These are phyloP conservation scores for Penicillium subrubescens DNA, from an alignment of 495 filamentous ascomycete genomes.

Conservation along the genomic window DNA sequence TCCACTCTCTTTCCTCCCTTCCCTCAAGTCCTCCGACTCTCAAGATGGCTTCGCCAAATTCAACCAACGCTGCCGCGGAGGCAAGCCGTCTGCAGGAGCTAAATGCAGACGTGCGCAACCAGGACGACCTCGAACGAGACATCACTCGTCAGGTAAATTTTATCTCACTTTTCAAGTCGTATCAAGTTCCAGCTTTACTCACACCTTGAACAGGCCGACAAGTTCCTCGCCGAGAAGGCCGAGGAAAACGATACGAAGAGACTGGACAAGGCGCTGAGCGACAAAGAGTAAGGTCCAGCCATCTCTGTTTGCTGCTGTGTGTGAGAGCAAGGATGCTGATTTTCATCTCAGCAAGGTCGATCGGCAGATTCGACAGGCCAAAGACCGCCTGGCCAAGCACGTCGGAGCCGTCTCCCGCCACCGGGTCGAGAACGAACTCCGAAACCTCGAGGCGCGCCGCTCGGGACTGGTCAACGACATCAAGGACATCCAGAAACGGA, in stretches of 20 bases:
- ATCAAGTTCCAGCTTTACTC: neutral
- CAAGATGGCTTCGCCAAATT: conserved; percentile 14
- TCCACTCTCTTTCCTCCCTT: conserved; percentile 7
- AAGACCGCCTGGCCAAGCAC: conserved; percentile 52
- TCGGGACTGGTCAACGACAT: conserved; percentile 66
- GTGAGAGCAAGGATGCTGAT: conserved; percentile 13
- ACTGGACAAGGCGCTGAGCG: conserved; percentile 70
- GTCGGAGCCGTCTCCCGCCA: conserved; percentile 48
- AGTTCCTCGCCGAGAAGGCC: conserved; percentile 75
- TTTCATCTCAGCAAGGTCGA: conserved; percentile 42
- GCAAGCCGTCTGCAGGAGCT: conserved; percentile 65
- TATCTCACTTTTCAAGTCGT: neutral
- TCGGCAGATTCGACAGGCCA: conserved; percentile 49
- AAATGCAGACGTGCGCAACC: conserved; percentile 74
- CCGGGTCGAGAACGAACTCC: conserved; percentile 62
- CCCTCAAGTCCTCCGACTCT: conserved; percentile 5
- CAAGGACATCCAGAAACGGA: conserved; percentile 74
- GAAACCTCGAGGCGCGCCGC: conserved; percentile 62
- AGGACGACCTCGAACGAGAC: conserved; percentile 82
- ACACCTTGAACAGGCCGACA: conserved; percentile 62
- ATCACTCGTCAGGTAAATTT: conserved; percentile 55
- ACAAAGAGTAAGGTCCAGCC: conserved; percentile 52
- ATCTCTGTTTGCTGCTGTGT: neutral
- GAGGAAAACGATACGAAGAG: conserved; percentile 86
- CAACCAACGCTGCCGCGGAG: conserved; percentile 41